phyloP scores from a whole-genome alignment of 345 rosid genomes.

The Salix brachista region DNA sequence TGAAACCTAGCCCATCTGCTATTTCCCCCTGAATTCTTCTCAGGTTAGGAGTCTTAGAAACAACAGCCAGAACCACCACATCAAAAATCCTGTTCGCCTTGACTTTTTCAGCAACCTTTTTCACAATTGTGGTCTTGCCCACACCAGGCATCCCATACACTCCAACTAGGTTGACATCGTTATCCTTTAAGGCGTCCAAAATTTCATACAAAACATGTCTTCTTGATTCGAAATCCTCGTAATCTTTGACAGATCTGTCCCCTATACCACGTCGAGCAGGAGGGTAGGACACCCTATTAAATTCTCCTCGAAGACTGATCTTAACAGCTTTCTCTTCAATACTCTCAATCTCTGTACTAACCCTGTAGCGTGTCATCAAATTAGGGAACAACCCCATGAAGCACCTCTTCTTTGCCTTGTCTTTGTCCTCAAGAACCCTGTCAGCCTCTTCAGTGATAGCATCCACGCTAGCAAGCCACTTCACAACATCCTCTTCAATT shows the following conservation, averaged over 20 bases:
- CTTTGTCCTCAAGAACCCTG: too few species aligned
- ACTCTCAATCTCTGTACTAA: too few species aligned
- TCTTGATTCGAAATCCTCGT: slow-evolving; percentile 15
- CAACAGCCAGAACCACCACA: not conserved
- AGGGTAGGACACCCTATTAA: not conserved
- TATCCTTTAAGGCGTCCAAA: not conserved
- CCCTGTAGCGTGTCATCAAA: too few species aligned
- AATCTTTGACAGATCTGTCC: not conserved
- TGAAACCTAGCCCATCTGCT: slow-evolving; percentile 8
- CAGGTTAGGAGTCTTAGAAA: not conserved
- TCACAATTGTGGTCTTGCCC: slow-evolving; percentile 13
- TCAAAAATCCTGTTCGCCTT: not conserved
- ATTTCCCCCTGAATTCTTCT: slow-evolving; percentile 11
- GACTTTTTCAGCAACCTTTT: slow-evolving; percentile 1
- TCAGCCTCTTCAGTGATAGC: too few species aligned
- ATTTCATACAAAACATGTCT: not conserved
- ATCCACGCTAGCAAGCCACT: too few species aligned
- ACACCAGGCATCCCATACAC: slow-evolving; percentile 10
- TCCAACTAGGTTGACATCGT: not conserved
- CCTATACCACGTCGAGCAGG: not conserved
- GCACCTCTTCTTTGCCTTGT: too few species aligned
- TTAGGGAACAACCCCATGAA: too few species aligned
- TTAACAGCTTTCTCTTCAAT: too few species aligned
- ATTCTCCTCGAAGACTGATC: not conserved
- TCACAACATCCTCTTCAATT: too few species aligned